A percentile compares a stretch with the other conserved stretches of the same genome.
Evolutionary conservation across 768 basidiomycete genomes (phyloP).

Genomic region (Serendipita indica): DNA sequence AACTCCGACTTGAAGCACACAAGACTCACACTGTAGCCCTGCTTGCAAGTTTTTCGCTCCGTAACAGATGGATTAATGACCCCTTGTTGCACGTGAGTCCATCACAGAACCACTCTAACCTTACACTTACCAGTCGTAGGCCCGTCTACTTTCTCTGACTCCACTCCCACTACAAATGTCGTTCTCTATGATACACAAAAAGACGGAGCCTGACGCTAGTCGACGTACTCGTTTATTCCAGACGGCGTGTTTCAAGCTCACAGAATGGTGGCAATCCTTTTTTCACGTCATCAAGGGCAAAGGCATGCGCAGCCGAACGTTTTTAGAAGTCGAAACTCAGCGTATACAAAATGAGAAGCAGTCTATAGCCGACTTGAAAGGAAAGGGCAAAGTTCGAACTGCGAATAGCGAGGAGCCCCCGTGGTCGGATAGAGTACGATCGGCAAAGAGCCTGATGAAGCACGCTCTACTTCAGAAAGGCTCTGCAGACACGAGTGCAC

Average conservation of each 20-base stretch:
- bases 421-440: constrained; percentile 32
- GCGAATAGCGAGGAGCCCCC: background rate
- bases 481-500: constrained; percentile 72
- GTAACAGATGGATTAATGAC: constrained; percentile 81
- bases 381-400: constrained; percentile 15
- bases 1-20: constrained; percentile 64
- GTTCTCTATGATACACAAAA: constrained; percentile 69
- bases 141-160: constrained; percentile 72
- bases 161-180: constrained; percentile 68
- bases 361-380: constrained; percentile 20
- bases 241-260: constrained; percentile 53
- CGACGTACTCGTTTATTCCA: constrained; percentile 84
- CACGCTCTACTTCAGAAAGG: constrained; percentile 70
- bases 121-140: constrained; percentile 32
- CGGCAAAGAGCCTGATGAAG: constrained; percentile 83
- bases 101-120: constrained; percentile 12
- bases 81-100: constrained; percentile 58
- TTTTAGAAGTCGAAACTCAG: constrained; percentile 46
- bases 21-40: constrained; percentile 80
- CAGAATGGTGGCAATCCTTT: constrained; percentile 76
- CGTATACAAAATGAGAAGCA: constrained; percentile 17
- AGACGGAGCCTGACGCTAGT: constrained; percentile 61
- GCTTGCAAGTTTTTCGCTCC: constrained; percentile 51
- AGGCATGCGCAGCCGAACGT: constrained; percentile 61
- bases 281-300: constrained; percentile 38